Evolutionary conservation across 192 early-diverging fungal genomes (phyloP), one percentile per base, ranked within the genome.

Genomic region (Linnemannia zychae): DNA sequence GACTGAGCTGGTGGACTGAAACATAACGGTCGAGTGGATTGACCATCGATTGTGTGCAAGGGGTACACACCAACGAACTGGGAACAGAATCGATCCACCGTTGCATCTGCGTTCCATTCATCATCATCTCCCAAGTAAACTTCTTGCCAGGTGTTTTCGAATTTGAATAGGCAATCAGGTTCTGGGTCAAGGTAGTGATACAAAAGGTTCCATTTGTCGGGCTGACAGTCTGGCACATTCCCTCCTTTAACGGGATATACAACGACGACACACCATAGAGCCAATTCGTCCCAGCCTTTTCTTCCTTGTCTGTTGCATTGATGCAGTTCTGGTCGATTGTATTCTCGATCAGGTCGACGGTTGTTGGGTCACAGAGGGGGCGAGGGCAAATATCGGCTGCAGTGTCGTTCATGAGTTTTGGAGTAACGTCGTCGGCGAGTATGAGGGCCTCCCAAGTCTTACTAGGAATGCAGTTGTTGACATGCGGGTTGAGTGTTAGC

Each of bases 221-320:
- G 34, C 53, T 44, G 33, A 84, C 52, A 11, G 71, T 72, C 48
- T 84, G 71, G 74, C 82, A 78, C 52, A 78, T 67, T 1, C 82
- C 82, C n/a, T 79, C 77, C 38, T 84, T 84, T 20, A 84, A 71
- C 1, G 82, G 82, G 46, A 75, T 73, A 36, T 84, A 84, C 5
- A 84, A 60, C 5, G 76, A 69, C n/a, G 68, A 52, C 0, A 76
- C 36, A 0, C 67, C 73, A 63, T 74, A 84, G 2, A 84, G 13
- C 50, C 33, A 52, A 31, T 66, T 36, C 52, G 63, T 65, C 0
- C 31, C 50, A 3, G 38, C 72, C 4, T 49, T 13, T 7, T 84
- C 82, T 31, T 63, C 57, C 9, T n/a, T n/a, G 2, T 84, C 77
- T 0, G 77, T 49, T 0, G 49, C 7, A 1, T 65, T 18, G 60